These are phyloP conservation scores for Boehmeria nivea DNA, from an alignment of 306 rosid genomes.

Conservation along the genomic window DNA sequence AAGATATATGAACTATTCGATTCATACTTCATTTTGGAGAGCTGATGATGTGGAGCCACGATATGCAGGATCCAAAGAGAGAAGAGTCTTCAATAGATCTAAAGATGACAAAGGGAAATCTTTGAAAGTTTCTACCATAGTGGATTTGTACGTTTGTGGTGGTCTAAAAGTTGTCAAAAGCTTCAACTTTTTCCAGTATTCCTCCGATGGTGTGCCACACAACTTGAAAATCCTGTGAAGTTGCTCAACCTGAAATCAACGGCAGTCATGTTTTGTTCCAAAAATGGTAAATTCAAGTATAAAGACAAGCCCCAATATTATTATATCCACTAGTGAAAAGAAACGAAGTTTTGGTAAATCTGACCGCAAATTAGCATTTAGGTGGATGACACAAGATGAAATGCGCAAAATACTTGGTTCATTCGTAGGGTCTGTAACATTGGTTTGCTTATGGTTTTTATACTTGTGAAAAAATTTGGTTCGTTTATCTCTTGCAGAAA, in stretches of 20 bases:
- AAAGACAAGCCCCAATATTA: too few species aligned
- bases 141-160: constrained; percentile 59
- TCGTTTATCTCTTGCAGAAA: too few species aligned
- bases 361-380: too few species aligned
- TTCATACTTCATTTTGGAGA: constrained; percentile 51
- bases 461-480: too few species aligned
- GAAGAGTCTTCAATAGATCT: constrained; percentile 65
- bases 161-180: constrained; percentile 59
- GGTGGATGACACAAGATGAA: too few species aligned
- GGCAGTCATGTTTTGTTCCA: background rate
- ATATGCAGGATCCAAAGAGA: constrained; percentile 69
- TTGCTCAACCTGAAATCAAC: constrained; percentile 76
- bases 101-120: constrained; percentile 65
- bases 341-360: too few species aligned
- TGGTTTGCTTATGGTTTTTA: too few species aligned
- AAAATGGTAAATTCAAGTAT: too few species aligned
- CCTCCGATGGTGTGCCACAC: constrained; percentile 92
- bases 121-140: constrained; percentile 53
- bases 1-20: background rate
- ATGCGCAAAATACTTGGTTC: too few species aligned
- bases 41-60: constrained; percentile 73
- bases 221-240: constrained; percentile 74
- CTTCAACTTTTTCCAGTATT: constrained; percentile 69
- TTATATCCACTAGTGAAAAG: too few species aligned
- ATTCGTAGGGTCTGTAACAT: too few species aligned